These are phyloP conservation scores for Petunia axillaris DNA, from an alignment of 257 asterid genomes.

Conservation along the genomic window DNA sequence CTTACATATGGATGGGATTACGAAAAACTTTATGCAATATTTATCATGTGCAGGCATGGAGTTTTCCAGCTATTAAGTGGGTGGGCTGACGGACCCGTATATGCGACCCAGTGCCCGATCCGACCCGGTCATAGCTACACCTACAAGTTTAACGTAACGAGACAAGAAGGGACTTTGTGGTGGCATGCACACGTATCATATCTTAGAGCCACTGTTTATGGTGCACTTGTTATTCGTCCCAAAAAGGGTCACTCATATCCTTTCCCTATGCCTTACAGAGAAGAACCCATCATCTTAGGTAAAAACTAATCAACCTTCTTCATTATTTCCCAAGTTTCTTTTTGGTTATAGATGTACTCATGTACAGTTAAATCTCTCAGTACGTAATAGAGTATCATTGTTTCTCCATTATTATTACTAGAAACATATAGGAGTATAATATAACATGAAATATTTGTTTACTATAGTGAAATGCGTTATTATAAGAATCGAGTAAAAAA, in stretches of 20 bases:
- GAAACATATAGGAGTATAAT: too few species aligned
- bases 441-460: too few species aligned
- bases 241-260: constrained; percentile 19
- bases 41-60: constrained; percentile 33
- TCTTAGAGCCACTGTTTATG: constrained; percentile 27
- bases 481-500: too few species aligned
- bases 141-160: constrained; percentile 30
- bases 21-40: background rate
- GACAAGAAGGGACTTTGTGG: constrained; percentile 30
- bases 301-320: background rate
- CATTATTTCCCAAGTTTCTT: background rate
- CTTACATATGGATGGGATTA: background rate
- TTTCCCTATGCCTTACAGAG: constrained; percentile 26
- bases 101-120: constrained; percentile 32
- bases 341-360: too few species aligned
- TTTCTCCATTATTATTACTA: too few species aligned
- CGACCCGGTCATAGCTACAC: constrained; percentile 33
- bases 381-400: too few species aligned
- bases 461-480: too few species aligned
- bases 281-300: constrained; percentile 25
- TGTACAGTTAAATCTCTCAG: too few species aligned
- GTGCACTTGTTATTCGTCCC: constrained; percentile 26
- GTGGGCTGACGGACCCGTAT: constrained; percentile 37
- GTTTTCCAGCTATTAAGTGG: constrained; percentile 27
- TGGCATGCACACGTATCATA: constrained; percentile 30